Percentiles rank a stretch among this genome's conserved stretches.
phyloP scores from a whole-genome alignment of 2,329 filamentous ascomycete species.

The Cladosporium halotolerans region DNA sequence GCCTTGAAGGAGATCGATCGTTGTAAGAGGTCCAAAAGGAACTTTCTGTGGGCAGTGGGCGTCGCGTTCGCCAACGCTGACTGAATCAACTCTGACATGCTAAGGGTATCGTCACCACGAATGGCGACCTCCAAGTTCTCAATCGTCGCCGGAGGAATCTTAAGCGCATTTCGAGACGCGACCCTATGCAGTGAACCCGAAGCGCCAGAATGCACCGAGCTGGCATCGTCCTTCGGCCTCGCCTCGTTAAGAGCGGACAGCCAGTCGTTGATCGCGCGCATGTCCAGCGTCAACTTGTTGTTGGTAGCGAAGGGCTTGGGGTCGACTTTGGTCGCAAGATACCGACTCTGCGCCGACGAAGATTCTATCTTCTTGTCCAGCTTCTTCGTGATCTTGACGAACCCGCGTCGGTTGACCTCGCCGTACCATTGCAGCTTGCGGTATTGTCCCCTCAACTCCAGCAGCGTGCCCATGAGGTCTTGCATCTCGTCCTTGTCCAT shows the following conservation, averaged over 20 bases:
- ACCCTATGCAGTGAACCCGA: constrained; percentile 67
- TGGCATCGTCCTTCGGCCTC: constrained; percentile 68
- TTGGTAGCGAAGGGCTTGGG: constrained; percentile 82
- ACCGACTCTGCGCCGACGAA: constrained; percentile 68
- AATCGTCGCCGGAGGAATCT: constrained; percentile 60
- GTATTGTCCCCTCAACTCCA: constrained; percentile 80
- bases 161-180: constrained; percentile 67
- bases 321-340: constrained; percentile 86
- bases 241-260: constrained; percentile 73
- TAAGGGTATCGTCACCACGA: constrained; percentile 57
- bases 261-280: constrained; percentile 81
- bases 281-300: constrained; percentile 48
- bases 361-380: constrained; percentile 87
- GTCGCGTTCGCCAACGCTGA: constrained; percentile 16
- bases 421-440: constrained; percentile 96
- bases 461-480: constrained; percentile 80
- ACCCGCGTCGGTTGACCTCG: constrained; percentile 90
- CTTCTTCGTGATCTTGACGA: constrained; percentile 98
- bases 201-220: constrained; percentile 56
- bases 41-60: constrained; percentile 38
- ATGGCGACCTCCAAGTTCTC: constrained; percentile 69
- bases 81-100: constrained; percentile 49
- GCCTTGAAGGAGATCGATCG: constrained; percentile 66
- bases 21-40: constrained; percentile 77
- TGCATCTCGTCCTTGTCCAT: constrained; percentile 85